Conservation (phyloP, 371 early-diverging fungal species). For the Circinella minor region DNA sequence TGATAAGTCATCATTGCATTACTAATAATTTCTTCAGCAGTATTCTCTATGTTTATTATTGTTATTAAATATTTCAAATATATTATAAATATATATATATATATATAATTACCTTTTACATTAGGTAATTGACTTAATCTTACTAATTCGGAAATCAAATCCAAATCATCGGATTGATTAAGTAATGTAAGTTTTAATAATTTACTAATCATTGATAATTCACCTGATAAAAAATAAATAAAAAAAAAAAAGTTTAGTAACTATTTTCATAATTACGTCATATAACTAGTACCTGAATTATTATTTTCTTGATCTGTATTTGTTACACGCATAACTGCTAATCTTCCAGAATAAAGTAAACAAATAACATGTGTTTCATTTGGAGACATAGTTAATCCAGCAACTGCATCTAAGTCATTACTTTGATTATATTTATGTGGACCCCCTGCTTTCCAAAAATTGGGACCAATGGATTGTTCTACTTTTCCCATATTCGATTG, state of each 20-base stretch:
- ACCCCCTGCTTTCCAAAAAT: conserved; percentile 31
- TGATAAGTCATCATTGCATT: conserved; percentile 29
- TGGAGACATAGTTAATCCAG: conserved; percentile 36
- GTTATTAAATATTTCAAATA: neutral
- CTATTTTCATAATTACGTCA: too few relatives aligned
- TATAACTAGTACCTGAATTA: neutral
- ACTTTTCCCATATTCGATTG: neutral
- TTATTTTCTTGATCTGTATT: conserved; percentile 13
- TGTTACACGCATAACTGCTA: conserved; percentile 36
- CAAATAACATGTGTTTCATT: conserved; percentile 48
- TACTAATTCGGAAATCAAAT: conserved; percentile 43
- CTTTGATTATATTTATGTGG: conserved; percentile 18
- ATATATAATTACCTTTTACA: conserved; percentile 1
- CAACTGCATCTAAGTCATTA: conserved; percentile 30
- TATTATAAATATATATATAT: too few relatives aligned
- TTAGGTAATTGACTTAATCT: conserved; percentile 8
- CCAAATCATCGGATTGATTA: conserved; percentile 39
- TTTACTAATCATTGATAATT: conserved; percentile 11
- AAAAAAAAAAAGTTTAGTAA: too few relatives aligned
- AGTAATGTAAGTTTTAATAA: conserved; percentile 32
- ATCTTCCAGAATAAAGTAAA: conserved; percentile 31
- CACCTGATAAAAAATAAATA: neutral
- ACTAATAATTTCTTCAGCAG: conserved; percentile 22
- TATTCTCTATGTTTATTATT: conserved; percentile 19
- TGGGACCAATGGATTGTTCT: conserved; percentile 8